A percentile compares a stretch with the other conserved stretches of the same genome.
phyloP scores from a whole-genome alignment of 805 yeast genomes.

The Candida anglica region DNA sequence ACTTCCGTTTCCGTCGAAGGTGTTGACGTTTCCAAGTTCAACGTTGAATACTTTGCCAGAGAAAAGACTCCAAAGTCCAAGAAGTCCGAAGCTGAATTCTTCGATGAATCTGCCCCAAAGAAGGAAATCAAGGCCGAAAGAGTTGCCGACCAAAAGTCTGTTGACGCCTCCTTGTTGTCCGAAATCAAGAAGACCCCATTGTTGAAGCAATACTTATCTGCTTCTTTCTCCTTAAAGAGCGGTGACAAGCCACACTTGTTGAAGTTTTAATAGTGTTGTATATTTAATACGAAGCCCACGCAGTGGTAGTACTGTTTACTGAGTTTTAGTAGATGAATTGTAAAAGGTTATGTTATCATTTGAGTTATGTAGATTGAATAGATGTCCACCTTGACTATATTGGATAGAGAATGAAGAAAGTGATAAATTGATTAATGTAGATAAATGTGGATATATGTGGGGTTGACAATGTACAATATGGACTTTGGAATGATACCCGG shows the following conservation, averaged over 20 bases:
- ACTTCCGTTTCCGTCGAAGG: slow-evolving; percentile 79
- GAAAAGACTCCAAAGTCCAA: slow-evolving; percentile 80
- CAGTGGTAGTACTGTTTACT: background rate
- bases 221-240: slow-evolving; percentile 93
- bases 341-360: too few species aligned
- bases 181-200: slow-evolving; percentile 97
- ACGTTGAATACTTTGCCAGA: slow-evolving; percentile 93
- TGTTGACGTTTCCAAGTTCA: slow-evolving; percentile 86
- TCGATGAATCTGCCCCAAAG: slow-evolving; percentile 72
- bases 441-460: background rate
- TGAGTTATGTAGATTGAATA: slow-evolving; percentile 2
- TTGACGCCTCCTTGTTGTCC: slow-evolving; percentile 87
- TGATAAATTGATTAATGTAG: background rate
- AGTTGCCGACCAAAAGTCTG: slow-evolving; percentile 92
- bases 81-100: slow-evolving; percentile 91
- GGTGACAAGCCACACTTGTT: slow-evolving; percentile 98
- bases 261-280: slow-evolving; percentile 69
- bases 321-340: too few species aligned
- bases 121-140: slow-evolving; percentile 89
- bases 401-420: background rate
- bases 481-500: too few species aligned
- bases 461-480: too few species aligned
- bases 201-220: slow-evolving; percentile 92
- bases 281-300: slow-evolving; percentile 25
- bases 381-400: background rate